Conservation (phyloP, 1,284 basidiomycete species). For the Puccinia coronata region DNA sequence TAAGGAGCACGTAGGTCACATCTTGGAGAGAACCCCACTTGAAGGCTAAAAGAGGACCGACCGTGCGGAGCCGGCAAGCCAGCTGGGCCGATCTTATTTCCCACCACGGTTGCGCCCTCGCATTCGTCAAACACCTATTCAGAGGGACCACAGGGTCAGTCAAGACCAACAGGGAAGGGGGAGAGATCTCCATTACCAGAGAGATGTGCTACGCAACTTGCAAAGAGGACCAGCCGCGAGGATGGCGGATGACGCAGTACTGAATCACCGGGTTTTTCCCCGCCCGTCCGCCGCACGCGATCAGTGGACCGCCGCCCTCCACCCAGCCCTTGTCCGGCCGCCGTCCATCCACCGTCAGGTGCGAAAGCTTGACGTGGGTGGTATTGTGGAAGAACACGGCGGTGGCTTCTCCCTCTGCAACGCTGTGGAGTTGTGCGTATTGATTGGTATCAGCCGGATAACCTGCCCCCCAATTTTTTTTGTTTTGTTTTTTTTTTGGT, state of each 20-base stretch:
- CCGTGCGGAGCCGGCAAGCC: slow-evolving; percentile 39
- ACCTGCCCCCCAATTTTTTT: no score
- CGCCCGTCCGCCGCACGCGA: slow-evolving; percentile 39
- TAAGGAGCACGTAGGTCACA: not conserved
- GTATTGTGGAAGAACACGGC: slow-evolving; percentile 46
- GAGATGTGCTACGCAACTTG: slow-evolving; percentile 19
- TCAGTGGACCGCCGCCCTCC: slow-evolving; percentile 27
- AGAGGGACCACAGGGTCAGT: not conserved
- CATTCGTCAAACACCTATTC: slow-evolving; percentile 42
- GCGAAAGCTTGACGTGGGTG: slow-evolving; percentile 45
- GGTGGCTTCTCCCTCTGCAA: slow-evolving; percentile 37
- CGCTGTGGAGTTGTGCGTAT: slow-evolving; percentile 40
- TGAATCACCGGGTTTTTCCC: slow-evolving; percentile 44
- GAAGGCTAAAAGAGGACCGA: not conserved
- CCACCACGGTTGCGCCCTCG: slow-evolving; percentile 34
- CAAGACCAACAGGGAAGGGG: not conserved
- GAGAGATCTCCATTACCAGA: not conserved
- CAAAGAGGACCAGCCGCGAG: slow-evolving; percentile 46
- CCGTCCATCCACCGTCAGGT: slow-evolving; percentile 42
- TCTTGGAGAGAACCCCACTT: not conserved
- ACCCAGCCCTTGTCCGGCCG: slow-evolving; percentile 46
- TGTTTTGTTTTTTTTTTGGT: no score
- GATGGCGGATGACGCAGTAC: slow-evolving; percentile 36
- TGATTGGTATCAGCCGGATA: slow-evolving; percentile 39
- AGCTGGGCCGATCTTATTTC: slow-evolving; percentile 46